Base-by-base conservation (phyloP, 352 stramenopile species). In the Phytopythium litorale region DNA sequence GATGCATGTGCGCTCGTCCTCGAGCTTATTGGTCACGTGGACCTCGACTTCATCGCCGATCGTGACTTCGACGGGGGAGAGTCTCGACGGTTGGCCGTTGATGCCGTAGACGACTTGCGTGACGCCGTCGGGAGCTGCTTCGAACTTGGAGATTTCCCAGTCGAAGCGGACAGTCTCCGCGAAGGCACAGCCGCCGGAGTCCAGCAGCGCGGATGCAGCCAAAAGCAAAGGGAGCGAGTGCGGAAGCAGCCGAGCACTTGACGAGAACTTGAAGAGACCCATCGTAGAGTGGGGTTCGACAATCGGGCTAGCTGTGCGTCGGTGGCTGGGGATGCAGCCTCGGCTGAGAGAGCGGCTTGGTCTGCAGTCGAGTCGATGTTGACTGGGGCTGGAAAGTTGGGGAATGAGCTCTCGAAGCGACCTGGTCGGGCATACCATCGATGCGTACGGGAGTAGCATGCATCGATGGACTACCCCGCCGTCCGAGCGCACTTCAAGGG, bases 41-140 rank as follows among this genome's bases (percentile, higher is more conserved):
- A 77, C 68, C 21, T 76, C 69, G 21, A 80, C 52, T 52, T 75
- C 68, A 28, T 77, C 69, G 19, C 70, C 72, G 33, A 77, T 43
- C 1, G 58, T 72, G 28, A 77, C 67, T 0, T 71, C 23, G 42
- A 80, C 75, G 0, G 70, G 67, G 30, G 75, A 66, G 35, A 33
- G n/a, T 12, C 67, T 51, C 32, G 40, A 56, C 21, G 63, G 59
- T 18, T 78, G 62, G 45, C 72, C 74, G 68, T 80, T 80, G 62
- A 80, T 76, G 12, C 68, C 68, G 59, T 71, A 78, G 2, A 55
- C 49, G 8, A 42, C 60, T 19, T 62, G 16, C 21, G 37, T 37
- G 42, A 76, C 58, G 18, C 69, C 69, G 33, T 76, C 69, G 8
- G 56, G 72, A 0, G 65, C 33, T 6, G 62, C 57, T 3, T 65